A percentile compares a stretch with the other conserved stretches of the same genome.
Evolutionary conservation across 208 protist species (phyloP).

Genomic region (Leishmania martiniquensis): DNA sequence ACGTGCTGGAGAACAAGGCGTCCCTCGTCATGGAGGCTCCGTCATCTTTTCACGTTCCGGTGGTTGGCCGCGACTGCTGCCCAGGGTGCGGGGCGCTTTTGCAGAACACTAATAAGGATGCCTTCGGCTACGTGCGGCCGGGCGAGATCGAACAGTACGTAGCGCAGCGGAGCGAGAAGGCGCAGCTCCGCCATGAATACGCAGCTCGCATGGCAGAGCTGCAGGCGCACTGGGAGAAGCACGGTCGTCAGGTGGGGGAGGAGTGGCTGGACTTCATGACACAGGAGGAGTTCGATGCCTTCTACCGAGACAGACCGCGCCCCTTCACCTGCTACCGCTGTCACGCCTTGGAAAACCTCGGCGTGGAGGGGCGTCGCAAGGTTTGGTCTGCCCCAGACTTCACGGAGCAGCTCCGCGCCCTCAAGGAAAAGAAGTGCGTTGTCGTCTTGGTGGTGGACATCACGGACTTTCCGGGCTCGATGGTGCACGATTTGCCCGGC

Average conservation of each 20-base stretch:
- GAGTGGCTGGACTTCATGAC: slow-evolving; percentile 96
- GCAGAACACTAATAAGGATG: slow-evolving; percentile 68
- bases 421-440: slow-evolving; percentile 83
- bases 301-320: slow-evolving; percentile 70
- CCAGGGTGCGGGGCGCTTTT: slow-evolving; percentile 86
- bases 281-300: slow-evolving; percentile 92
- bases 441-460: slow-evolving; percentile 92
- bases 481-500: slow-evolving; percentile 90
- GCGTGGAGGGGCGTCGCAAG: slow-evolving; percentile 74
- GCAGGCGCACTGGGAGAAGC: slow-evolving; percentile 87
- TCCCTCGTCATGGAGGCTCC: slow-evolving; percentile 84
- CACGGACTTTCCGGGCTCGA: slow-evolving; percentile 91
- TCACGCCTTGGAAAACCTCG: slow-evolving; percentile 87
- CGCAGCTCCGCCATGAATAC: slow-evolving; percentile 71
- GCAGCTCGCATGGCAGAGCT: slow-evolving; percentile 90
- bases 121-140: slow-evolving; percentile 78
- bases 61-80: slow-evolving; percentile 85
- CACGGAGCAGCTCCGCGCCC: slow-evolving; percentile 77
- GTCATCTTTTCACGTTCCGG: slow-evolving; percentile 68
- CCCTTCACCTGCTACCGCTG: slow-evolving; percentile 91
- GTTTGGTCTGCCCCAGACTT: slow-evolving; percentile 93
- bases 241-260: slow-evolving; percentile 91
- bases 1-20: slow-evolving; percentile 69
- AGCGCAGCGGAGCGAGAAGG: slow-evolving; percentile 49
- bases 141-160: slow-evolving; percentile 86